These are phyloP conservation scores for Daldinia caldariorum DNA, from an alignment of 495 filamentous ascomycete species.

Conservation along the genomic window DNA sequence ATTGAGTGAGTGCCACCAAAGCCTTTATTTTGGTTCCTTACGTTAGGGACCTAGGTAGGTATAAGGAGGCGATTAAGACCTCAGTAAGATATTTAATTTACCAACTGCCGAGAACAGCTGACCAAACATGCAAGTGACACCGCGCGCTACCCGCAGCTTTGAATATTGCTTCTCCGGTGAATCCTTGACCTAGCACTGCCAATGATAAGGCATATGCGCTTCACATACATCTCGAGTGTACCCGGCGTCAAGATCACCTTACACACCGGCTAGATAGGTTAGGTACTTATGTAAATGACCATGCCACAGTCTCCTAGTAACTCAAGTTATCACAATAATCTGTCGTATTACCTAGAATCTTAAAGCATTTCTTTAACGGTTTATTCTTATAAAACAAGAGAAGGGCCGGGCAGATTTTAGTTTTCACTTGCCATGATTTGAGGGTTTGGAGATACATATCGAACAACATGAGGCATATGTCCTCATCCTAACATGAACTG, in stretches of 20 bases:
- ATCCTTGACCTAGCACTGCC: slow-evolving; percentile 2
- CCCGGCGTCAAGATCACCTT: slow-evolving; percentile 16
- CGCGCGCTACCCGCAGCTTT: slow-evolving; percentile 2
- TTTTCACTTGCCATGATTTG: not conserved
- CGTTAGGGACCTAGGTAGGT: not conserved
- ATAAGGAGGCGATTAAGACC: not conserved
- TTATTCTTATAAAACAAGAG: not conserved
- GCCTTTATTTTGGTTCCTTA: not conserved
- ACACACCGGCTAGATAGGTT: not conserved
- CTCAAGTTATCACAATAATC: not conserved
- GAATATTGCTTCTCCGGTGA: slow-evolving; percentile 6
- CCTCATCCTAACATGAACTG: not conserved
- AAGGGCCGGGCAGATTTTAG: not conserved
- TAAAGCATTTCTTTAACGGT: not conserved
- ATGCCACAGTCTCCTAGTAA: slow-evolving; percentile 2
- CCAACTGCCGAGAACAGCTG: slow-evolving; percentile 12
- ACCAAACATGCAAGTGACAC: slow-evolving; percentile 12
- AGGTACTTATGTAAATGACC: not conserved
- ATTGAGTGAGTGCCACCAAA: not conserved
- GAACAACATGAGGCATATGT: slow-evolving; percentile 9
- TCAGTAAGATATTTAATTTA: not conserved
- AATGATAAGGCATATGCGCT: slow-evolving; percentile 11
- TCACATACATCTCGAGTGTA: slow-evolving; percentile 7
- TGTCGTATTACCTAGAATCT: not conserved
- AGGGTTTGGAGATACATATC: not conserved